These are phyloP conservation scores for Stylosanthes scabra DNA, from an alignment of 331 rosid species.

Conservation along the genomic window DNA sequence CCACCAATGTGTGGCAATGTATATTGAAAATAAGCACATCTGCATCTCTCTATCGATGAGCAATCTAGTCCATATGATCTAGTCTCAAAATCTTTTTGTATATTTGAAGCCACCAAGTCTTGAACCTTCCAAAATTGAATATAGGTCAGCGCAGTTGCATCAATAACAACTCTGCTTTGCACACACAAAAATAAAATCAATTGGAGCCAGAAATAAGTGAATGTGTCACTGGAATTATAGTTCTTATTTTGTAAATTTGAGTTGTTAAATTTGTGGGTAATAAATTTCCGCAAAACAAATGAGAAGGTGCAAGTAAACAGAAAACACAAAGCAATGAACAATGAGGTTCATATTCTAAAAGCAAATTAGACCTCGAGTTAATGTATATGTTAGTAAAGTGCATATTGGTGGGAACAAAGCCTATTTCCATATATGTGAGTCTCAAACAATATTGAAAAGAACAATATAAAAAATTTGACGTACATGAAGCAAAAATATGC, in stretches of 20 bases:
- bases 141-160: slow-evolving; percentile 13
- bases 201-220: no score
- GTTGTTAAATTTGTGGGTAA: no score
- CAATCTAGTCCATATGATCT: slow-evolving; percentile 79
- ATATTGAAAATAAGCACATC: slow-evolving; percentile 82
- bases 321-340: background rate
- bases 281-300: background rate
- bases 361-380: slow-evolving; percentile 5
- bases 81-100: slow-evolving; percentile 51
- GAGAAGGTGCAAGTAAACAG: background rate
- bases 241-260: no score
- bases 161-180: no score
- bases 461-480: slow-evolving; percentile 25
- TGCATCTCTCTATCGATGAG: slow-evolving; percentile 69
- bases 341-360: background rate
- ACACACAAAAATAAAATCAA: no score
- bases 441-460: slow-evolving; percentile 16
- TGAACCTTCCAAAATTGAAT: slow-evolving; percentile 34
- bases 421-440: slow-evolving; percentile 22
- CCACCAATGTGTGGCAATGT: slow-evolving; percentile 99
- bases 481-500: slow-evolving; percentile 42
- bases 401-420: background rate
- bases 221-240: no score
- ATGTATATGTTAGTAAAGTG: background rate
- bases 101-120: slow-evolving; percentile 20